Evolutionary conservation across 2,329 filamentous ascomycete genomes (phyloP).

Genomic region (Beauveria caledonica): DNA sequence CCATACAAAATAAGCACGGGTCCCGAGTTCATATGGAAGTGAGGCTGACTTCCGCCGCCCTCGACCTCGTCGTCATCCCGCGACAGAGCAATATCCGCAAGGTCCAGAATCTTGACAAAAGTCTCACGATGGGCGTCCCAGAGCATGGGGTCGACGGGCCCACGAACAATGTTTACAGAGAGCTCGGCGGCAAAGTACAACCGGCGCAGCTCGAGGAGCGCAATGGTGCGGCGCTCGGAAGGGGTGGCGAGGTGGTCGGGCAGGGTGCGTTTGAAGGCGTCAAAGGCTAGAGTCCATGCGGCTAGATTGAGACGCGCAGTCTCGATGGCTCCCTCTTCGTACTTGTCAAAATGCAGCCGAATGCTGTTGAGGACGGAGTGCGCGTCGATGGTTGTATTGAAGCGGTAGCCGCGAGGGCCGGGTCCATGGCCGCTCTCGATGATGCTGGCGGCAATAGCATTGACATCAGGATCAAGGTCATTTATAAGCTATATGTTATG

Average conservation of each 20-base stretch:
- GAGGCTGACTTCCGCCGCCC: background rate
- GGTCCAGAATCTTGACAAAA: constrained; percentile 6
- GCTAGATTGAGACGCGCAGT: background rate
- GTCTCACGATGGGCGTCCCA: constrained; percentile 8
- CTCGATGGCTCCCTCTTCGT: background rate
- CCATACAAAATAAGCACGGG: constrained; percentile 5
- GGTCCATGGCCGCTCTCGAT: constrained; percentile 8
- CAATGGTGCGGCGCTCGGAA: constrained; percentile 4
- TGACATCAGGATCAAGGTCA: constrained; percentile 2
- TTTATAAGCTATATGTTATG: background rate
- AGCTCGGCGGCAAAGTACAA: constrained; percentile 7
- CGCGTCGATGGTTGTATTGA: constrained; percentile 5
- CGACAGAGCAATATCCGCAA: constrained; percentile 6
- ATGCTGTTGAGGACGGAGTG: constrained; percentile 7
- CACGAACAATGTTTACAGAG: background rate
- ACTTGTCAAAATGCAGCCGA: constrained; percentile 10
- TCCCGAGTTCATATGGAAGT: constrained; percentile 10
- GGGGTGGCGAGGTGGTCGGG: background rate
- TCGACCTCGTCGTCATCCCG: background rate
- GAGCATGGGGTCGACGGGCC: constrained; percentile 1
- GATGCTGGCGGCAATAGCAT: constrained; percentile 7
- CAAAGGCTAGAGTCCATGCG: constrained; percentile 7
- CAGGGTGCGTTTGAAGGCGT: background rate
- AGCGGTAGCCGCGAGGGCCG: constrained; percentile 8
- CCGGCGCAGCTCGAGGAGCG: constrained; percentile 7